A percentile compares a stretch with the other conserved stretches of the same genome.
Conservation (phyloP, 1,284 basidiomycete species). For the Trichosporon ovoides region DNA sequence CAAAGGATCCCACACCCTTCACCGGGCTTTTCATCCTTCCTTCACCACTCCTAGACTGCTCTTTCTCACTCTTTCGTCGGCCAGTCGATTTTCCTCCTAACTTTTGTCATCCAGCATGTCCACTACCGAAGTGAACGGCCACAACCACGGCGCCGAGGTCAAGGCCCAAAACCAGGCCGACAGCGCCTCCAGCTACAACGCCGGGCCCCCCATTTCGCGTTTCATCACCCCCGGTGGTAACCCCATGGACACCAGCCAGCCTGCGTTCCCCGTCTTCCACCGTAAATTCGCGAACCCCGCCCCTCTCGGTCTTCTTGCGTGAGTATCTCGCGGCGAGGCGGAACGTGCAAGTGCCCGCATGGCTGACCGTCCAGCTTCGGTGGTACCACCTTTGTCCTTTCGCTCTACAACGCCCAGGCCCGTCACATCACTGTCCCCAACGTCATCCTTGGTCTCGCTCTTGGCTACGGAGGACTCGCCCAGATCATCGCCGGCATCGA, state of each 20-base stretch:
- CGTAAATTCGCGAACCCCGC: slow-evolving; percentile 54
- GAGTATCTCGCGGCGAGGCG: slow-evolving; percentile 10
- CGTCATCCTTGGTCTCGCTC: slow-evolving; percentile 75
- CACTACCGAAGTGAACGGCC: slow-evolving; percentile 11
- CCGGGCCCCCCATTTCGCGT: slow-evolving; percentile 19
- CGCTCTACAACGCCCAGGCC: slow-evolving; percentile 47
- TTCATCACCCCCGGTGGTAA: slow-evolving; percentile 25
- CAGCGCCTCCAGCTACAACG: slow-evolving; percentile 9
- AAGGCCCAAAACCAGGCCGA: slow-evolving; percentile 7
- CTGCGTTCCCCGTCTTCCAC: slow-evolving; percentile 46
- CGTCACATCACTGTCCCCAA: slow-evolving; percentile 56
- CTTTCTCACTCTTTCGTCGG: background rate
- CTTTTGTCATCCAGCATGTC: slow-evolving; percentile 12
- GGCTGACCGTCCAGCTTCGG: slow-evolving; percentile 41
- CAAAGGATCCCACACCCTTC: background rate
- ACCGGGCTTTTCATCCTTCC: background rate
- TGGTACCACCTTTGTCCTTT: slow-evolving; percentile 55
- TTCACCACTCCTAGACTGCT: background rate
- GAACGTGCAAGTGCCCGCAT: too few relatives aligned
- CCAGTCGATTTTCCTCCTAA: background rate
- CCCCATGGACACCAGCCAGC: slow-evolving; percentile 25
- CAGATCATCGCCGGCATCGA: slow-evolving; percentile 58
- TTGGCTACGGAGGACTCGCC: slow-evolving; percentile 73
- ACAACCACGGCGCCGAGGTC: slow-evolving; percentile 5
- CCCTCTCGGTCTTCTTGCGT: slow-evolving; percentile 51